Base-by-base conservation (phyloP, 306 rosid genomes). In the Alnus rubra region DNA sequence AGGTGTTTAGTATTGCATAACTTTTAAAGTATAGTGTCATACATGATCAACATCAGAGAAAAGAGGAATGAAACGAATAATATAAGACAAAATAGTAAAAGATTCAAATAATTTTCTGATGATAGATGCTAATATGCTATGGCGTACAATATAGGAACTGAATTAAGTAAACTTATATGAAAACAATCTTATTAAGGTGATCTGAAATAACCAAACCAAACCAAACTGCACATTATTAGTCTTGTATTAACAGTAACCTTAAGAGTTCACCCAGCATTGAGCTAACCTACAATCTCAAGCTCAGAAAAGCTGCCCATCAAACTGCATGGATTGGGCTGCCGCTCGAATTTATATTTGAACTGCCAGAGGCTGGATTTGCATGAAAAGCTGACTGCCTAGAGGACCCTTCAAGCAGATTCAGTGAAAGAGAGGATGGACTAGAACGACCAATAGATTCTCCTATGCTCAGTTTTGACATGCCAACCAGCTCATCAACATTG, bases 371-470 rank as follows among this genome's bases (percentile, higher is more conserved):
- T 18, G 99, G 93, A 45, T 92, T 93, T 56, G 97, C 93, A 52
- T 95, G 99, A 79, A 95, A 95, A 19, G 99, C 99, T 0, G 99
- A 95, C 85, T 92, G 99, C 81, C 99, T 84, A 23, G 98, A 86
- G 44, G 99, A 94, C 19, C 99, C 98, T 76, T 95, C 90, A 15
- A 77, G 82, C 64, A 95, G 91, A 65, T 95, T 91, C 9, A 83
- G 88, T 5, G 98, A 90, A 74, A 95, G 87, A 3, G 96, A 71
- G 14, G 99, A 93, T 16, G 99, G 87, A 13, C 89, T 93, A 16
- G 89, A 76, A 75, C 91, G 83, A 35, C 89, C 97, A 31, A 87
- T 85, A 18, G 98, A 76, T 53, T 93, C 99, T 69, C 96, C 98
- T 76, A 95, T 77, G 79, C 97, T 95, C 84, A 95, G 93, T 77